Conservation (phyloP, 257 asterid genomes). For the Galeopsis tetrahit region DNA sequence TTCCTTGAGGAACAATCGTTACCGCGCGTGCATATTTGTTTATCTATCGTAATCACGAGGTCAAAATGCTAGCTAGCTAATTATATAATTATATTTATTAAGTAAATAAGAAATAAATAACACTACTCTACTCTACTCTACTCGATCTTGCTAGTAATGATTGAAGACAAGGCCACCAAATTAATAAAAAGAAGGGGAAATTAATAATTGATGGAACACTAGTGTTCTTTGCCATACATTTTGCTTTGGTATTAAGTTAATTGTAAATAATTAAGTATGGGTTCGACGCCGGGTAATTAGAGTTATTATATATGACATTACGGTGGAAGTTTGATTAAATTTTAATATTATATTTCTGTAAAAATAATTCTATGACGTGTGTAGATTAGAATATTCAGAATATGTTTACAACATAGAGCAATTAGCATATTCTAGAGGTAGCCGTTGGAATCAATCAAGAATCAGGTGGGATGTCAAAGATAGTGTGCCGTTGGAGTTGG, state of each 20-base stretch:
- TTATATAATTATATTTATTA: neutral
- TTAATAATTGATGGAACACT: neutral
- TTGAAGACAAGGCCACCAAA: slow-evolving; percentile 15
- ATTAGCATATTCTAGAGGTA: neutral
- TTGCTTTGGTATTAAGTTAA: slow-evolving; percentile 37
- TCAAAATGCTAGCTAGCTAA: neutral
- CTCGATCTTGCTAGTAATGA: slow-evolving; percentile 12
- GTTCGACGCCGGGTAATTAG: neutral
- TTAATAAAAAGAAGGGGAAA: neutral
- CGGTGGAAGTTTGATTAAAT: neutral
- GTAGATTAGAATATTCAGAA: neutral
- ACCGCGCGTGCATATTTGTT: too few relatives aligned
- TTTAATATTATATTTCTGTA: neutral
- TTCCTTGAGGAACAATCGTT: neutral
- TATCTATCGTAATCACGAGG: neutral
- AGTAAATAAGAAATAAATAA: neutral
- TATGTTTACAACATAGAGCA: neutral
- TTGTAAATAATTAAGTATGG: neutral
- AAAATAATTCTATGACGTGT: neutral
- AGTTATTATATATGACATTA: neutral
- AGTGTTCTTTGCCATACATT: slow-evolving; percentile 13
- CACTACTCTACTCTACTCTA: too few relatives aligned
- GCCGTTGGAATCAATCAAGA: slow-evolving; percentile 28
- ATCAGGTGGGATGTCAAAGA: slow-evolving; percentile 16
- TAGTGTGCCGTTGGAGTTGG: slow-evolving; percentile 25